phyloP scores from a whole-genome alignment of 176 grass and related monocot species.

The Puccinellia tenuiflora region DNA sequence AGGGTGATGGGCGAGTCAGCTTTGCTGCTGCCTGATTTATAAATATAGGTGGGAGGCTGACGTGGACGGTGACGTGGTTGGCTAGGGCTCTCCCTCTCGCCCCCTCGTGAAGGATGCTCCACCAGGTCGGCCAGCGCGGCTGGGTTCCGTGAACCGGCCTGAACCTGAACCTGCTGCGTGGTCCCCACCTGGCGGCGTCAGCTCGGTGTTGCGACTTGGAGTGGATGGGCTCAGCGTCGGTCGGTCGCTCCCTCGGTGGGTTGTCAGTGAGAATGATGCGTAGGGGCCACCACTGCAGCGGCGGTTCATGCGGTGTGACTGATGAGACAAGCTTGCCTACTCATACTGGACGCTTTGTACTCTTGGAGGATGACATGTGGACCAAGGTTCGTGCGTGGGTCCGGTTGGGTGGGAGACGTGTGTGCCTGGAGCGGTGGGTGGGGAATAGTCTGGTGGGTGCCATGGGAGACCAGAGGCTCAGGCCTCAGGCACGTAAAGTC shows the following conservation, averaged over 20 bases:
- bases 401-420: neutral
- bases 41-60: slow-evolving; percentile 33
- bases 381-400: neutral
- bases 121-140: neutral
- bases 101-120: neutral
- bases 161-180: accelerated
- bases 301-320: neutral
- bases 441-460: neutral
- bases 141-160: slow-evolving; percentile 13
- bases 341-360: neutral
- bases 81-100: slow-evolving; percentile 30
- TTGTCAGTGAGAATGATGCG: neutral
- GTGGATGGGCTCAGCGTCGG: neutral
- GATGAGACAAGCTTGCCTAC: neutral
- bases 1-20: neutral
- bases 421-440: neutral
- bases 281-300: neutral
- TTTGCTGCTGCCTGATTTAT: neutral
- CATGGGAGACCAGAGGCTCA: neutral
- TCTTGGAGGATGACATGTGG: neutral
- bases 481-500: neutral
- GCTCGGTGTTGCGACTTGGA: neutral
- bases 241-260: neutral
- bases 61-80: slow-evolving; percentile 48
- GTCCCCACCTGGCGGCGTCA: neutral